Conservation (phyloP, 306 rosid species). For the Quercus dentata region DNA sequence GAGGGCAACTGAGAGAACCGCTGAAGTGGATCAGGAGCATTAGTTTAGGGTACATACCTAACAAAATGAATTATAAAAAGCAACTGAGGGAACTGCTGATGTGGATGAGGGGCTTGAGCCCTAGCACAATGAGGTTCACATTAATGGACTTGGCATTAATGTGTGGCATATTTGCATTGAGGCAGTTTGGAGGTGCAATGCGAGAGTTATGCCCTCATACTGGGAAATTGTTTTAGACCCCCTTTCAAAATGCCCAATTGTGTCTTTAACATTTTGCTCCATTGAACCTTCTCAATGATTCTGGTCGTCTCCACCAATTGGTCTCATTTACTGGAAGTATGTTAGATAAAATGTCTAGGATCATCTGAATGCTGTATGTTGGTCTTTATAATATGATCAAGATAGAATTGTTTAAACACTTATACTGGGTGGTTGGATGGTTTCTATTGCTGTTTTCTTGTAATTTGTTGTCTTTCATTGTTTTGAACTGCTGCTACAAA, state of each 20-base stretch:
- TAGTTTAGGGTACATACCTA: too few relatives aligned
- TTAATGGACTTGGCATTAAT: too few relatives aligned
- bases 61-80: too few relatives aligned
- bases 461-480: not conserved
- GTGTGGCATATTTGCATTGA: too few relatives aligned
- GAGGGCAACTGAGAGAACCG: too few relatives aligned
- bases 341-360: not conserved
- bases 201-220: not conserved
- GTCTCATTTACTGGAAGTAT: not conserved
- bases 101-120: too few relatives aligned
- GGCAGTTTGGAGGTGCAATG: too few relatives aligned
- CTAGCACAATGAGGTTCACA: too few relatives aligned
- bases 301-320: not conserved
- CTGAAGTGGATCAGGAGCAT: too few relatives aligned
- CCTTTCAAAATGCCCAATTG: not conserved
- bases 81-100: too few relatives aligned
- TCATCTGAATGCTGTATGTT: not conserved
- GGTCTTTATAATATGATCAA: not conserved
- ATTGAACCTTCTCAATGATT: not conserved
- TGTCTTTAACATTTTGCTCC: not conserved
- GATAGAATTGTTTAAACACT: not conserved
- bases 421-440: not conserved
- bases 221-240: not conserved
- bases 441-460: not conserved
- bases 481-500: not conserved